Evolutionary conservation across 176 grass and related monocot species (phyloP).

Genomic region (Leersia perrieri): DNA sequence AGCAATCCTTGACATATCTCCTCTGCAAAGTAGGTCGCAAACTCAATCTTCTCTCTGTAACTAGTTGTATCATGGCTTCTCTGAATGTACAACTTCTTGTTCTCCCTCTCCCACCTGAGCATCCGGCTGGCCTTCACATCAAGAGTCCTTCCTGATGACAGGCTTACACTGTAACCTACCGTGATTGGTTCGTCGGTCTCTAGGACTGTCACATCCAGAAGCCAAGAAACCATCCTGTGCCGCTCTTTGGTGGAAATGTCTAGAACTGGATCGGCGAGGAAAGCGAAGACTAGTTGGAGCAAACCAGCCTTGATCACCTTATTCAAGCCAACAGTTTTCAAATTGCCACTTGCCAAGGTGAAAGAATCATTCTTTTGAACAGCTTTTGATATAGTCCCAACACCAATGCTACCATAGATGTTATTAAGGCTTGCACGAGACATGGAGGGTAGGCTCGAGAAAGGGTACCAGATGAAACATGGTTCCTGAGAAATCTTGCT

Average conservation of each 20-base stretch:
- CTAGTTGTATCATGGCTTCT: neutral
- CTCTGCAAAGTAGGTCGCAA: conserved; percentile 44
- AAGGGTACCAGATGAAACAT: conserved; percentile 65
- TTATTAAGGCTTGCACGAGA: conserved; percentile 39
- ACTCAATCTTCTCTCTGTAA: conserved; percentile 44
- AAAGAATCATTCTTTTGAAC: conserved; percentile 37
- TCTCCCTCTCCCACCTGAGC: conserved; percentile 62
- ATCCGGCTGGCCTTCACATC: conserved; percentile 32
- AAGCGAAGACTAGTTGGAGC: conserved; percentile 42
- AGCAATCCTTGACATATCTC: conserved; percentile 66
- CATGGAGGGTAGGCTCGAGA: neutral
- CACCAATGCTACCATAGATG: conserved; percentile 49
- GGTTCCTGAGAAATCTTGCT: conserved; percentile 24
- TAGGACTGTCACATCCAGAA: conserved; percentile 44
- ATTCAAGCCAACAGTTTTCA: neutral
- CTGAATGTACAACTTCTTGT: conserved; percentile 36
- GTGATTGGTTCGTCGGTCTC: conserved; percentile 41
- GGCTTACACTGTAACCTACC: conserved; percentile 38
- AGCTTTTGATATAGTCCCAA: conserved; percentile 52
- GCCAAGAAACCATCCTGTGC: conserved; percentile 34
- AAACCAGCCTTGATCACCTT: conserved; percentile 42
- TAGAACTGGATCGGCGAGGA: conserved; percentile 35
- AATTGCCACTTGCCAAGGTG: neutral
- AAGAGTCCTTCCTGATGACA: conserved; percentile 32
- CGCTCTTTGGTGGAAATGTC: conserved; percentile 37